Evolutionary conservation across 2,329 filamentous ascomycete genomes (phyloP), one percentile per base, ranked within the genome.

Genomic region (Monilinia polystroma): DNA sequence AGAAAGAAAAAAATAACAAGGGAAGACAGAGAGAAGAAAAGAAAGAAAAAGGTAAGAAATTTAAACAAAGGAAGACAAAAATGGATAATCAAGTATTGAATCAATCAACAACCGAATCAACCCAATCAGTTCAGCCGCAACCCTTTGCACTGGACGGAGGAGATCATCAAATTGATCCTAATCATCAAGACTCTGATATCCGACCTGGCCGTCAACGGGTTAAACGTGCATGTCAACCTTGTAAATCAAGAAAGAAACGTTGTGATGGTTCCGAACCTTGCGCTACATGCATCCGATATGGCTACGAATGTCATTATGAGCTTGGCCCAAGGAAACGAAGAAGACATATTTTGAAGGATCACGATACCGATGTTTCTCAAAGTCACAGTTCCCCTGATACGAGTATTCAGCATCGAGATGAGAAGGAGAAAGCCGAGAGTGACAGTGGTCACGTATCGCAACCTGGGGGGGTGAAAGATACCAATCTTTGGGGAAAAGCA

Each of bases 181-280:
- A 26, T 10, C 58, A 62, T 38, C 45, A 26, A 51, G 45, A n/a
- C 45, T 38, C 58, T 62, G 63, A 59, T 32, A 59, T 65, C 63
- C 63, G 63, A 56, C 63, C 63, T 59, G 54, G 32, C 20, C 63
- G 63, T 32, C 63, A 65, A 52, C 53, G 63, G 43, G 63, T 65
- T n/a, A 65, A 65, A 59, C 63, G 63, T n/a, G 63, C 63, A 47
- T 65, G 63, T 49, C 63, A 65, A 52, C 63, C 63, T 47, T 65
- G 63, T 29, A 65, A 65, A 59, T 65, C 63, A 18, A 57, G 63
- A 65, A 65, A 65, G 63, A 65, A 65, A 41, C 63, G 63, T 29
- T 65, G 63, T 8, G 63, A 65, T 59, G 63, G 63, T 12, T 57
- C 63, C 43, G 63, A 59, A 23, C 63, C 63, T 38, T 65, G 63